Conservation (phyloP, 1,139 yeast genomes). For the Debaryomyces singareniensis region DNA sequence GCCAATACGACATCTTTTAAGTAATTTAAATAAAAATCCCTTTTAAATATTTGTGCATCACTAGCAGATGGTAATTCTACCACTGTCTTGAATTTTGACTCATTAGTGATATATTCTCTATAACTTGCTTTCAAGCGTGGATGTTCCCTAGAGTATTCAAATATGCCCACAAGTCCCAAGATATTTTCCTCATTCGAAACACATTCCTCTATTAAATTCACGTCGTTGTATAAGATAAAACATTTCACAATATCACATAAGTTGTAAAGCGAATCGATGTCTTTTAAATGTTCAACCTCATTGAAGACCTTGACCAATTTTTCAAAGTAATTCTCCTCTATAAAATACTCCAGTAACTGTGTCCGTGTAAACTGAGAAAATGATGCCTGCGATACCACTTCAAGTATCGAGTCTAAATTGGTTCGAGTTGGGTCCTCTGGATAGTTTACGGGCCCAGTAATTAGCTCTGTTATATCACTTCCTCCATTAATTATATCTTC, state of each 20-base stretch:
- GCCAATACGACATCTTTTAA: slow-evolving; percentile 83
- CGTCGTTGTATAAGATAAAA: slow-evolving; percentile 65
- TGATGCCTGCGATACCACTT: slow-evolving; percentile 50
- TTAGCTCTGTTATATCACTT: slow-evolving; percentile 61
- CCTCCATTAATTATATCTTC: slow-evolving; percentile 13
- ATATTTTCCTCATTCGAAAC: slow-evolving; percentile 53
- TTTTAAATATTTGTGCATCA: slow-evolving; percentile 48
- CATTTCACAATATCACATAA: slow-evolving; percentile 71
- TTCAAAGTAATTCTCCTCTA: slow-evolving; percentile 45
- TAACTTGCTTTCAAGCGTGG: slow-evolving; percentile 77
- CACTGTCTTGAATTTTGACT: slow-evolving; percentile 63
- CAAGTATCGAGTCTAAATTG: slow-evolving; percentile 45
- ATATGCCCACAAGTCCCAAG: slow-evolving; percentile 65
- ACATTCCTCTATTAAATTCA: slow-evolving; percentile 58
- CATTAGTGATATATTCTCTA: slow-evolving; percentile 54
- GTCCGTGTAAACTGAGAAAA: slow-evolving; percentile 51
- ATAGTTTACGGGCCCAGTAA: slow-evolving; percentile 71
- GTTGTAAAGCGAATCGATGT: slow-evolving; percentile 49
- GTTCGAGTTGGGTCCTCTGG: slow-evolving; percentile 53
- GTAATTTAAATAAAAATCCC: slow-evolving; percentile 72
- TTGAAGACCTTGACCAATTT: slow-evolving; percentile 49
- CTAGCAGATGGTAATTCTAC: slow-evolving; percentile 38
- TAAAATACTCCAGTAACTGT: slow-evolving; percentile 45
- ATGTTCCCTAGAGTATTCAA: slow-evolving; percentile 87
- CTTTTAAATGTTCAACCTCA: slow-evolving; percentile 45